phyloP scores from a whole-genome alignment of 2,329 filamentous ascomycete genomes.

The Raffaelea ambrosiae region DNA sequence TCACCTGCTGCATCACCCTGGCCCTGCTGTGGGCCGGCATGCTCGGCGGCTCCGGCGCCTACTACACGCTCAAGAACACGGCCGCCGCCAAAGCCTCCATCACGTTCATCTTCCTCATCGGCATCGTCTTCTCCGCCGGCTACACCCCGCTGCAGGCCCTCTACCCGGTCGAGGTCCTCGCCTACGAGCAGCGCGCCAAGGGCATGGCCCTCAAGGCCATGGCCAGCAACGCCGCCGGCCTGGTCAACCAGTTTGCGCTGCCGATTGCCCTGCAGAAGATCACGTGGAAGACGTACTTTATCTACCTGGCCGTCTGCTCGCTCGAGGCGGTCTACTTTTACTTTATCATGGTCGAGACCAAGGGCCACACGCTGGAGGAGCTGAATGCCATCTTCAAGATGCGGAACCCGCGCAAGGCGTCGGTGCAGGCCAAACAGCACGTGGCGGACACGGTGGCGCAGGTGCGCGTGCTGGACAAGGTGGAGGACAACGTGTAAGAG shows the following conservation, averaged over 20 bases:
- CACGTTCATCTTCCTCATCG: slow-evolving; percentile 11
- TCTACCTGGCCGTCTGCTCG: slow-evolving; percentile 4
- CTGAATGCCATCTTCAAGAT: slow-evolving; percentile 8
- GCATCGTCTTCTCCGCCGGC: slow-evolving; percentile 9
- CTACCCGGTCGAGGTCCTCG: slow-evolving; percentile 11
- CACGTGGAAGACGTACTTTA: slow-evolving; percentile 6
- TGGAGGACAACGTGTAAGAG: no score
- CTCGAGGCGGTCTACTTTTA: slow-evolving; percentile 4
- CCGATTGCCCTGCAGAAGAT: slow-evolving; percentile 22
- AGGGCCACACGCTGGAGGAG: slow-evolving; percentile 6
- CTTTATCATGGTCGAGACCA: slow-evolving; percentile 37
- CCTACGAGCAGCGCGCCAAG: slow-evolving; percentile 11
- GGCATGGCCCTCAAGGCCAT: slow-evolving; percentile 10
- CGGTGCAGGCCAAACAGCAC: slow-evolving; percentile 1
- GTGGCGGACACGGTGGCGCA: not conserved
- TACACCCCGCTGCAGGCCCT: slow-evolving; percentile 11
- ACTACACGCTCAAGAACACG: not conserved
- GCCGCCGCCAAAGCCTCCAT: slow-evolving; percentile 9
- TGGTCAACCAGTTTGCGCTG: slow-evolving; percentile 13
- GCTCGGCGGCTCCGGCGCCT: slow-evolving; percentile 7
- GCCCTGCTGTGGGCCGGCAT: slow-evolving; percentile 8
- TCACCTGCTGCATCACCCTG: slow-evolving; percentile 4
- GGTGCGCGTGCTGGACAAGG: no score
- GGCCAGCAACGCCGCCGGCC: not conserved
- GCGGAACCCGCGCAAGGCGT: slow-evolving; percentile 4